These are phyloP conservation scores for Lasiodiplodia sp. DNA, from an alignment of 2,329 filamentous ascomycete species.

Conservation along the genomic window DNA sequence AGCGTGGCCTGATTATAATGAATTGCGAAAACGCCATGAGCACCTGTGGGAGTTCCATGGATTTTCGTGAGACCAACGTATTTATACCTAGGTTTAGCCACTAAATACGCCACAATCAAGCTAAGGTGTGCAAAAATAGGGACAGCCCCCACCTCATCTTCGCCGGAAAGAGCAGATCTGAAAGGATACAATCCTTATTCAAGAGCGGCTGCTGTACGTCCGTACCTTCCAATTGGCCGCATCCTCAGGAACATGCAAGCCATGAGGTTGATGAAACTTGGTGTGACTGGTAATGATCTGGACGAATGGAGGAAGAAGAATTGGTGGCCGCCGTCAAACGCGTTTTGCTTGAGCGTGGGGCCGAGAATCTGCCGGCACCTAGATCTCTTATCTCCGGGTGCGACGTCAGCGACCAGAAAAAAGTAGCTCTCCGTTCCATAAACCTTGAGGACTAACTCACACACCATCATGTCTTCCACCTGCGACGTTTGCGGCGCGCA, in stretches of 20 bases:
- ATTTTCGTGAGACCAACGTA: too few relatives aligned
- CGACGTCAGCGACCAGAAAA: conserved; percentile 25
- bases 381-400: conserved; percentile 14
- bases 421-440: neutral
- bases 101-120: too few relatives aligned
- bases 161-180: too few relatives aligned
- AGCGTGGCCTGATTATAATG: too few relatives aligned
- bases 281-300: too few relatives aligned
- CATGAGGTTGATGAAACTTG: neutral
- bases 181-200: neutral
- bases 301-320: neutral
- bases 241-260: neutral
- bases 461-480: conserved; percentile 1
- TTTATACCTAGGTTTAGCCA: too few relatives aligned
- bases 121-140: too few relatives aligned
- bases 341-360: neutral
- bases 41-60: too few relatives aligned
- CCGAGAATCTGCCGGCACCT: neutral
- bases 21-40: too few relatives aligned
- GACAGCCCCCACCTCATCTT: too few relatives aligned
- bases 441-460: too few relatives aligned
- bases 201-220: neutral
- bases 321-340: neutral
- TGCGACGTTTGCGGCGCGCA: conserved; percentile 24
- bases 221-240: neutral